phyloP scores from a whole-genome alignment of 2,329 filamentous ascomycete genomes.

The Ophiostoma himal-ulmi region DNA sequence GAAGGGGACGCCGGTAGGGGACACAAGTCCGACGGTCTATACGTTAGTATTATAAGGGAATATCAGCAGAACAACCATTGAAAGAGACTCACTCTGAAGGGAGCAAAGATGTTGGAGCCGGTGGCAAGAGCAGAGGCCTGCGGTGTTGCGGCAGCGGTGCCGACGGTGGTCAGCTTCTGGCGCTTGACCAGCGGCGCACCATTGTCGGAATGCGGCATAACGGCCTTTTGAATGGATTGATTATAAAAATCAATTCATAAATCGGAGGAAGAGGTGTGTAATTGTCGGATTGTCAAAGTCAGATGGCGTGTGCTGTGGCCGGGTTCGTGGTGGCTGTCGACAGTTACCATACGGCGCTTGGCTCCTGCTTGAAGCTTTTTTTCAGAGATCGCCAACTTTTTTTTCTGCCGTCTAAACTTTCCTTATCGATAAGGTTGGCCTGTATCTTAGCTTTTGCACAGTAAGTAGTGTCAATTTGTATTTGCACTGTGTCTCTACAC shows the following conservation, averaged over 20 bases:
- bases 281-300: background rate
- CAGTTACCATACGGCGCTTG: background rate
- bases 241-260: background rate
- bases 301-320: background rate
- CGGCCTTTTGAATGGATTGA: constrained; percentile 1
- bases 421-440: constrained; percentile 18
- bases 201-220: constrained; percentile 50
- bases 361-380: constrained; percentile 4
- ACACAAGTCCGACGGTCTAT: constrained; percentile 87
- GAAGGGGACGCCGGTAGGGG: constrained; percentile 84
- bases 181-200: constrained; percentile 67
- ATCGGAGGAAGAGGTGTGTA: background rate
- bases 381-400: constrained; percentile 18
- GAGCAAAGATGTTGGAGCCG: constrained; percentile 79
- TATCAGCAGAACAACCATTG: background rate
- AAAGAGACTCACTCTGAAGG: constrained; percentile 66
- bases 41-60: background rate
- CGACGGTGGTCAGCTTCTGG: constrained; percentile 53
- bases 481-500: background rate
- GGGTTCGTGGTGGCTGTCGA: background rate
- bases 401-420: constrained; percentile 19
- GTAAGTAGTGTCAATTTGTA: background rate
- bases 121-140: constrained; percentile 40
- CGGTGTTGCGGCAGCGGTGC: constrained; percentile 31
- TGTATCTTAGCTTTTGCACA: background rate